A percentile compares a stretch with the other conserved stretches of the same genome.
Evolutionary conservation across 2,329 filamentous ascomycete species (phyloP).

Genomic region (Didymella glomerata): DNA sequence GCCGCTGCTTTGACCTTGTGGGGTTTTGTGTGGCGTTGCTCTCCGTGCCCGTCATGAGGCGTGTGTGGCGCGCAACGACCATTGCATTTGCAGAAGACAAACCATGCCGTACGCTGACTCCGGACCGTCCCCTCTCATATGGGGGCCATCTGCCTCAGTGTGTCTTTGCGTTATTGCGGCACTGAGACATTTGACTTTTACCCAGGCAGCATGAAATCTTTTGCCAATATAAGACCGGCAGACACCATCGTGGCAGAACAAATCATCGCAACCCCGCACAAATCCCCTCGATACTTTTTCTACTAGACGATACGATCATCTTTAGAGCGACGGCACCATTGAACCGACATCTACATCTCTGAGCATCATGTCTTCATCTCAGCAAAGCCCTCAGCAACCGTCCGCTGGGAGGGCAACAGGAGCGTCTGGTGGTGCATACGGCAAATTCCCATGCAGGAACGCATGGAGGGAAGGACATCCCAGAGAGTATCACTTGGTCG

Average conservation of each 20-base stretch:
- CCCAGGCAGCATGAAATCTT: constrained; percentile 21
- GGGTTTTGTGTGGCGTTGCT: constrained; percentile 21
- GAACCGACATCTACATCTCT: constrained; percentile 10
- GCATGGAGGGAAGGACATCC: constrained; percentile 33
- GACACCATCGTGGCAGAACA: constrained; percentile 18
- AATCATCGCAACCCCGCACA: constrained; percentile 21
- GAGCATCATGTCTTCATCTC: constrained; percentile 29
- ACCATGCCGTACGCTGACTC: constrained; percentile 24
- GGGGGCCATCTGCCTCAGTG: constrained; percentile 24
- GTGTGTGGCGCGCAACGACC: constrained; percentile 20
- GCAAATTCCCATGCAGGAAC: constrained; percentile 33
- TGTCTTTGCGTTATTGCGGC: constrained; percentile 23
- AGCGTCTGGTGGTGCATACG: constrained; percentile 35
- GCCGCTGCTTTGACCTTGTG: constrained; percentile 22
- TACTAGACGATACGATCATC: constrained; percentile 14
- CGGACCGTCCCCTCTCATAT: constrained; percentile 22
- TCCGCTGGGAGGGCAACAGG: constrained; percentile 35
- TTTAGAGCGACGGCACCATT: constrained; percentile 3
- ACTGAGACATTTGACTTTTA: constrained; percentile 21
- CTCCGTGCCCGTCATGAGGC: constrained; percentile 21
- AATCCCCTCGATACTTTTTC: constrained; percentile 17
- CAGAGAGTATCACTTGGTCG: constrained; percentile 30
- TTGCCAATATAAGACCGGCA: constrained; percentile 19
- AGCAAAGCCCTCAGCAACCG: constrained; percentile 25
- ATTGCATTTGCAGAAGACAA: constrained; percentile 20